Base-by-base conservation (phyloP, 768 basidiomycete species). In the Galerina sulciceps region DNA sequence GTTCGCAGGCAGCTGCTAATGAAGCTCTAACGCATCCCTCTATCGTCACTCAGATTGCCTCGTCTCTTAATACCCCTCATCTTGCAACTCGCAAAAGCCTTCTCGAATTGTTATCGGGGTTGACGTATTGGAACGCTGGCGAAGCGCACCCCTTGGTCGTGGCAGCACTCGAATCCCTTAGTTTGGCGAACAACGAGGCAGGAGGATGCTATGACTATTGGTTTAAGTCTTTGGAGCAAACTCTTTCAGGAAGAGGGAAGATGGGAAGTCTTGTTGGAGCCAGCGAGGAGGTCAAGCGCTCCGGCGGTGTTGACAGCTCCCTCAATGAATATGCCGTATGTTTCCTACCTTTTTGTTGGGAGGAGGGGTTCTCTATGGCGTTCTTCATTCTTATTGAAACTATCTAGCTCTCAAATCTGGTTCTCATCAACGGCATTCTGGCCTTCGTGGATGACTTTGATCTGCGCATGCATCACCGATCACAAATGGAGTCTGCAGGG, bases 181-280 rank as follows among this genome's bases (percentile, higher is more conserved):
- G 91, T 69, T 70, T 80, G 22, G 75, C 84, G 4, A 92, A 93
- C 62, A 84, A 83, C 46, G 84, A 83, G 49, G 75, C 79, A 13
- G 78, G 79, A 18, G 83, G 85, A 34, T 84, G 79, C 53, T 99
- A 93, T 70, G 88, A 87, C 60, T 94, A 86, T 65, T 99, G 94
- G 96, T 92, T 99, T 69, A 89, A 87, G 64, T 89, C 88, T 0
- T 77, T 96, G 62, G 90, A 94, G 63, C 75, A 76, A 23, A 85
- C 85, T 2, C 79, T 98, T 15, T 82, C 86, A 46, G 96, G 95
- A 2, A 79, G 94, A 55, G 96, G 96, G 1, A 90, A 88, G 71
- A 95, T 98, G 93, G 96, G 96, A 1, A 97, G 92, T 69, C 73
- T 92, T 40, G 96, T 99, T 8, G 97, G 97, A 0, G 94, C 94